These are phyloP conservation scores for Tanacetum coccineum DNA, from an alignment of 129 eudicot species.

Conservation along the genomic window DNA sequence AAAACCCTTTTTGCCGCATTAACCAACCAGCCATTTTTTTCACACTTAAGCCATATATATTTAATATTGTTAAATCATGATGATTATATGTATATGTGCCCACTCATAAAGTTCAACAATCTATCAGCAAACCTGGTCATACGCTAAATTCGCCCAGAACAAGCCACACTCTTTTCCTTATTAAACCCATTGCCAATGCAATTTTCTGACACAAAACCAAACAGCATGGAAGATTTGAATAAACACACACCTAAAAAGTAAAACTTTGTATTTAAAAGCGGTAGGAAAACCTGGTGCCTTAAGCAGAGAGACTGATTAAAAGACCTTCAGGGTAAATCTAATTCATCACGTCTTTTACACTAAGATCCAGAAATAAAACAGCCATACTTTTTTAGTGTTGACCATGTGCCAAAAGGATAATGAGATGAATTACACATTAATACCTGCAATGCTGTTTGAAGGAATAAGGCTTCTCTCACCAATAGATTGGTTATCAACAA, in stretches of 20 bases:
- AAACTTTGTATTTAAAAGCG: slow-evolving; percentile 5
- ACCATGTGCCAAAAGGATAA: not conserved
- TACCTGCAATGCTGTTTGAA: slow-evolving; percentile 82
- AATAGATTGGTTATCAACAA: slow-evolving; percentile 46
- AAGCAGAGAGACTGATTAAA: slow-evolving; percentile 72
- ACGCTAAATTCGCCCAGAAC: slow-evolving; percentile 93
- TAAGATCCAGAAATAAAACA: slow-evolving; percentile 60
- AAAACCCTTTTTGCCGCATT: no score
- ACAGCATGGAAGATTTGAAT: slow-evolving; percentile 7
- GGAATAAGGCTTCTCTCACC: slow-evolving; percentile 66
- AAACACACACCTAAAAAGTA: slow-evolving; percentile 7
- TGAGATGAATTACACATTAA: not conserved
- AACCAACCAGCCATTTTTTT: not conserved
- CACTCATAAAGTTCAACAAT: slow-evolving; percentile 1
- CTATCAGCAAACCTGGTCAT: slow-evolving; percentile 64
- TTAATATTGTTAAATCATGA: not conserved
- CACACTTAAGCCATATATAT: not conserved
- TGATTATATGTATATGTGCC: not conserved
- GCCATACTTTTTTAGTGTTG: not conserved
- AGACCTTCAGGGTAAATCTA: slow-evolving; percentile 63
- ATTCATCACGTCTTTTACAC: slow-evolving; percentile 57
- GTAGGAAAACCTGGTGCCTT: slow-evolving; percentile 79
- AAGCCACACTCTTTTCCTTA: slow-evolving; percentile 60
- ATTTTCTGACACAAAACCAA: slow-evolving; percentile 53
- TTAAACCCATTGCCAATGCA: slow-evolving; percentile 87